A percentile compares a stretch with the other conserved stretches of the same genome.
Conservation (phyloP, 805 yeast species). For the Cyberlindnera euphorbiae region DNA sequence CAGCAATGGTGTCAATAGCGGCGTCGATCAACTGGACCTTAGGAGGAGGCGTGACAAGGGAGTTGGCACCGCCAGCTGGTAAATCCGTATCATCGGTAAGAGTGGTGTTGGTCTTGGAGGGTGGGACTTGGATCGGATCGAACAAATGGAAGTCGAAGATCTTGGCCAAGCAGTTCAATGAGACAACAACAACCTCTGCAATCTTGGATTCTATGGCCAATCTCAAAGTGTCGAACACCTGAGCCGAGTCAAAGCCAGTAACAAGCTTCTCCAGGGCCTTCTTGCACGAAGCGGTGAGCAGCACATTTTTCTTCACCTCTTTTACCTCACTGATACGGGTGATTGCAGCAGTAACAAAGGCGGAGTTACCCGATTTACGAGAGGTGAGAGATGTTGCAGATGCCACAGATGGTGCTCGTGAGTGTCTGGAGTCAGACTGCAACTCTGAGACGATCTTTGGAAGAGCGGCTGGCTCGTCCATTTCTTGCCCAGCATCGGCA, state of each 20-base stretch:
- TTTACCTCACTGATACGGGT: constrained; percentile 52
- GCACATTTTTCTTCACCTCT: constrained; percentile 50
- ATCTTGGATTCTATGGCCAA: constrained; percentile 66
- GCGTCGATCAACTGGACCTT: constrained; percentile 66
- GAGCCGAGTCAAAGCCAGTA: constrained; percentile 38
- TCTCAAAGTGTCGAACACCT: constrained; percentile 77
- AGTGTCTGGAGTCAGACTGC: constrained; percentile 14
- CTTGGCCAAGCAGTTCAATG: constrained; percentile 84
- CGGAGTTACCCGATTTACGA: constrained; percentile 29
- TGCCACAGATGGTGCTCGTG: constrained; percentile 17
- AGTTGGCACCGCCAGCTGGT: constrained; percentile 18
- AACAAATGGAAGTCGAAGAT: constrained; percentile 82
- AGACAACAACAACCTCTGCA: constrained; percentile 60
- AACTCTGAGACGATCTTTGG: constrained; percentile 16
- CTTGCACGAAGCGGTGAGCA: constrained; percentile 29
- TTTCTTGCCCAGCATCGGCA: constrained; percentile 15
- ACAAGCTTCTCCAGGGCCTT: constrained; percentile 27
- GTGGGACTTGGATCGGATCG: constrained; percentile 49
- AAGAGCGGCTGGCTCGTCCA: constrained; percentile 16
- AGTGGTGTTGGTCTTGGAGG: constrained; percentile 33
- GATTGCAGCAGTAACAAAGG: constrained; percentile 53
- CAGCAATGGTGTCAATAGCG: constrained; percentile 77
- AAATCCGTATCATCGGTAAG: constrained; percentile 14
- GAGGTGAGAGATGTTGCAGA: constrained; percentile 19
- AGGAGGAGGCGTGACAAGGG: constrained; percentile 48